Evolutionary conservation across 2,329 filamentous ascomycete genomes (phyloP).

Genomic region (Talaromyces funiculosus): DNA sequence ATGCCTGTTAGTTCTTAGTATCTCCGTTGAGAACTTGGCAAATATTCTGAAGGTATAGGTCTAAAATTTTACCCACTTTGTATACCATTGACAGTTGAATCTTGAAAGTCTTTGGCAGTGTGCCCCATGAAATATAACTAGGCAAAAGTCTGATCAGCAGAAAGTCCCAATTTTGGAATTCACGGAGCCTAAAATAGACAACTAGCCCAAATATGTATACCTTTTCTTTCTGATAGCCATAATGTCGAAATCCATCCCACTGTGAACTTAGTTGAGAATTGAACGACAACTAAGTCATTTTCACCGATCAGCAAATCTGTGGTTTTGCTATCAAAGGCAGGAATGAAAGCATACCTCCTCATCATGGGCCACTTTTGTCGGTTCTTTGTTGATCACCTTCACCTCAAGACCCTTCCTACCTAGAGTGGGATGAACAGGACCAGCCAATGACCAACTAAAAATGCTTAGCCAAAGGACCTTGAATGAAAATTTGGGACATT

Average conservation of each 20-base stretch:
- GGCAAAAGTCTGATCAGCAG: too few species aligned
- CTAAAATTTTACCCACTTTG: neutral
- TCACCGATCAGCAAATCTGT: neutral
- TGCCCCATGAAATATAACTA: neutral
- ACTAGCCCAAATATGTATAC: neutral
- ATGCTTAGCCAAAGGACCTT: neutral
- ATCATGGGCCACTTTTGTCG: neutral
- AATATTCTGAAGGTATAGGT: neutral
- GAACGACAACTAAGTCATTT: conserved; percentile 19
- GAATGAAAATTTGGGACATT: neutral
- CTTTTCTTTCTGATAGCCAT: conserved; percentile 27
- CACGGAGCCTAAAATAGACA: too few species aligned
- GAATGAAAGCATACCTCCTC: neutral
- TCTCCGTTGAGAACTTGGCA: neutral
- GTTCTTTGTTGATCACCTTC: neutral
- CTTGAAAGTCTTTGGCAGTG: neutral
- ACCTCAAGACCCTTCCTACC: neutral
- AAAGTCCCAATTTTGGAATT: too few species aligned
- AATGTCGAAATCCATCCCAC: conserved; percentile 44
- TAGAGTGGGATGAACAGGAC: neutral
- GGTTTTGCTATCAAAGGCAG: neutral
- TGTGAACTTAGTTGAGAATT: conserved; percentile 45
- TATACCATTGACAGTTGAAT: neutral
- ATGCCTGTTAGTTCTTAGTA: neutral
- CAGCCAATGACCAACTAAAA: neutral